Evolutionary conservation across 805 yeast species (phyloP).

Genomic region (Ogataea neopini): DNA sequence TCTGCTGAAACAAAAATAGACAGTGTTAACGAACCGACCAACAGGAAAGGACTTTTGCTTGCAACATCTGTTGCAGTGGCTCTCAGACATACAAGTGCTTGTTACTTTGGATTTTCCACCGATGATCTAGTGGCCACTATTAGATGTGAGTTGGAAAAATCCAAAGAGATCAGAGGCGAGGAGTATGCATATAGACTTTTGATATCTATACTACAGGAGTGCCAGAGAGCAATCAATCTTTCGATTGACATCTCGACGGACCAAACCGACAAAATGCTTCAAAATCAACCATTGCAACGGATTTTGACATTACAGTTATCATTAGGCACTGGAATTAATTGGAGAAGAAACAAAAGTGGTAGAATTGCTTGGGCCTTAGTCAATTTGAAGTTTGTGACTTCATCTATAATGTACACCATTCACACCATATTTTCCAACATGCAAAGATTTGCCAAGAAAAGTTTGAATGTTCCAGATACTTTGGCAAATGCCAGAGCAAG

Average conservation of each 20-base stretch:
- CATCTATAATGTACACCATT: slow-evolving; percentile 64
- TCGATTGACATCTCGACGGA: slow-evolving; percentile 70
- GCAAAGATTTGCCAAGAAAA: slow-evolving; percentile 56
- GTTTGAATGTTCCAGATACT: slow-evolving; percentile 49
- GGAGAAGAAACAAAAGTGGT: slow-evolving; percentile 42
- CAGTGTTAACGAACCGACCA: slow-evolving; percentile 18
- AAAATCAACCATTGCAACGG: slow-evolving; percentile 76
- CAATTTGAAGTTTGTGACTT: slow-evolving; percentile 69
- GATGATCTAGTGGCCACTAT: slow-evolving; percentile 70
- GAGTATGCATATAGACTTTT: slow-evolving; percentile 37
- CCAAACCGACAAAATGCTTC: slow-evolving; percentile 71
- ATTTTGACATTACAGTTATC: slow-evolving; percentile 68
- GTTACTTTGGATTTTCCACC: slow-evolving; percentile 62
- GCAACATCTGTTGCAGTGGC: slow-evolving; percentile 62
- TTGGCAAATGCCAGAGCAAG: slow-evolving; percentile 43
- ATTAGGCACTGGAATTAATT: slow-evolving; percentile 51
- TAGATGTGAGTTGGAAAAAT: slow-evolving; percentile 45
- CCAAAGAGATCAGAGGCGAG: slow-evolving; percentile 22
- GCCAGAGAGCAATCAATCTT: slow-evolving; percentile 74
- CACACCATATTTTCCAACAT: slow-evolving; percentile 66
- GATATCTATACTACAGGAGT: slow-evolving; percentile 55
- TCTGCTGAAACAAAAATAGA: slow-evolving; percentile 25
- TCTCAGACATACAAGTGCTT: slow-evolving; percentile 64
- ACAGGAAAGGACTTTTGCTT: slow-evolving; percentile 36
- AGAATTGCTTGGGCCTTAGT: slow-evolving; percentile 61